Conservation (phyloP, 148 eudicot genomes). For the Tetragonia tetragonoides region DNA sequence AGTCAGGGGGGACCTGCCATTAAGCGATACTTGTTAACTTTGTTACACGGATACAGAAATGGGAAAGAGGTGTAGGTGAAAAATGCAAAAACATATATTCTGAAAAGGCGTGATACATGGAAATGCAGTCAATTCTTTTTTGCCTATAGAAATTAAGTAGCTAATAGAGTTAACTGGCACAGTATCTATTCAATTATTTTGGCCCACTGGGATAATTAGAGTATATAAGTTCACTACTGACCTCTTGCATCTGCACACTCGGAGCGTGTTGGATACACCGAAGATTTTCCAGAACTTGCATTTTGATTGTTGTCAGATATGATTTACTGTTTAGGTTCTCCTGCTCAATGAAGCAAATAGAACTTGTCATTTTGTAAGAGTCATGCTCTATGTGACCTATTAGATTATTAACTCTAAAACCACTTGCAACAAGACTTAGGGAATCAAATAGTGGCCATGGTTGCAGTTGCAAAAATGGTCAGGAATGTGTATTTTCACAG, state of each 20-base stretch:
- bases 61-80: too few relatives aligned
- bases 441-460: too few relatives aligned
- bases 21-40: constrained; percentile 1
- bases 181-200: too few relatives aligned
- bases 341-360: constrained; percentile 38
- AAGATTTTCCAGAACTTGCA: constrained; percentile 94
- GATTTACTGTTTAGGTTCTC: constrained; percentile 91
- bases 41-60: neutral
- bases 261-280: constrained; percentile 97
- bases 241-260: constrained; percentile 98
- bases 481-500: too few relatives aligned
- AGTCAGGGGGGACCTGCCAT: constrained; percentile 95
- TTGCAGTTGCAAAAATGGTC: too few relatives aligned
- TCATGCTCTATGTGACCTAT: neutral
- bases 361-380: neutral
- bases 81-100: too few relatives aligned
- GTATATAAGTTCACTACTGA: constrained; percentile 25
- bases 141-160: too few relatives aligned
- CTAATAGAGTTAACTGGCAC: too few relatives aligned
- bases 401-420: neutral
- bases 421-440: neutral
- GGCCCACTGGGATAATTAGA: too few relatives aligned
- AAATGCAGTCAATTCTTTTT: too few relatives aligned
- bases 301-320: constrained; percentile 71
- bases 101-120: too few relatives aligned